Evolutionary conservation across 2,329 filamentous ascomycete species (phyloP).

Genomic region (Colletotrichum eremochloae): DNA sequence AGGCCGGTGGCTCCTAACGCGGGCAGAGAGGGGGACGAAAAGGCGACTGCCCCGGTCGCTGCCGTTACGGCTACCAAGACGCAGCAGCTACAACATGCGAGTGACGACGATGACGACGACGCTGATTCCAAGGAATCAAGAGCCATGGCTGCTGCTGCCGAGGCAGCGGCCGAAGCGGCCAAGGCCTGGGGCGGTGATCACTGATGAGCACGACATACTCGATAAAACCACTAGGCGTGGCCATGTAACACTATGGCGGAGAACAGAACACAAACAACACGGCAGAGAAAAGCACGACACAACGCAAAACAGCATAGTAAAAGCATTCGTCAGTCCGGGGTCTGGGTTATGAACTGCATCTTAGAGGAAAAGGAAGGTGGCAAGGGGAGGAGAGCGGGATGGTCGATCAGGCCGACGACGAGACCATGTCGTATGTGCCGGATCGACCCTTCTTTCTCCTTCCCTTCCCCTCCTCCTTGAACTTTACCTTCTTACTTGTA

Average conservation of each 20-base stretch:
- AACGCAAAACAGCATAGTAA: conserved; percentile 16
- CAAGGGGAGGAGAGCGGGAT: neutral
- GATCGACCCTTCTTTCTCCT: neutral
- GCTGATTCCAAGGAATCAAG: conserved; percentile 18
- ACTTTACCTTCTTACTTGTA: conserved; percentile 5
- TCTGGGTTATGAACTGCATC: conserved; percentile 12
- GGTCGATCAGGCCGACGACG: neutral
- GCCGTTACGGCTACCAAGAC: neutral
- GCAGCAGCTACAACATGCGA: conserved; percentile 5
- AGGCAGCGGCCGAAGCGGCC: conserved; percentile 38
- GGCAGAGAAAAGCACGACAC: neutral
- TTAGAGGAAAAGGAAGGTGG: neutral
- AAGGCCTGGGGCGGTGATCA: conserved; percentile 31
- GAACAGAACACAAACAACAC: neutral
- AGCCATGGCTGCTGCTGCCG: conserved; percentile 33
- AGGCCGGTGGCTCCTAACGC: conserved; percentile 9
- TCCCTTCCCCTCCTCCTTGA: neutral
- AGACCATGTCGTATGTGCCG: neutral
- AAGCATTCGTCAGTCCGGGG: conserved; percentile 7
- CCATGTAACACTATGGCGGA: neutral
- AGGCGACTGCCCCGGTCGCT: neutral
- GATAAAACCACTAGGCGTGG: neutral
- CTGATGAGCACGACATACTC: neutral
- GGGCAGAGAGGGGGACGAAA: neutral
- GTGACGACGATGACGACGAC: conserved; percentile 20